Conservation (phyloP, 148 eudicot species). For the Chenopodium berlandieri region DNA sequence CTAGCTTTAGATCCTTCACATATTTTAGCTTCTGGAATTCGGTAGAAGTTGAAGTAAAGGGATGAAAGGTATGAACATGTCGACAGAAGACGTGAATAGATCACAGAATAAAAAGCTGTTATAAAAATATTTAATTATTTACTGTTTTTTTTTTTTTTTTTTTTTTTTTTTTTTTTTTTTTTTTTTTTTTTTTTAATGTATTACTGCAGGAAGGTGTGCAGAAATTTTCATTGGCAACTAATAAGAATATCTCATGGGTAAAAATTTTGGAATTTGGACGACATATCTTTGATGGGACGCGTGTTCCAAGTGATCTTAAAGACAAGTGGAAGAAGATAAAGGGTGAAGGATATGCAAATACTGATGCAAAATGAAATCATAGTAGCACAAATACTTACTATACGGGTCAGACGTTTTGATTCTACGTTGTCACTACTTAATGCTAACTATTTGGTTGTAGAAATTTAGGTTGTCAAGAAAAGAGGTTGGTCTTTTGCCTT, state of each 20-base stretch:
- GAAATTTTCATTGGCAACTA: slow-evolving; percentile 32
- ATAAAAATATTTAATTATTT: not conserved
- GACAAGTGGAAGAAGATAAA: slow-evolving; percentile 61
- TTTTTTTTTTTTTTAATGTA: not conserved
- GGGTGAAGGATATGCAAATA: not conserved
- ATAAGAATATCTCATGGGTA: slow-evolving; percentile 66
- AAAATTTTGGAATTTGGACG: slow-evolving; percentile 59
- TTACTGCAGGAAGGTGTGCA: slow-evolving; percentile 59
- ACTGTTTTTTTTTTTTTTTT: too few relatives aligned
- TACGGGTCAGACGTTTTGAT: not conserved
- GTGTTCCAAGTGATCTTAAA: slow-evolving; percentile 65
- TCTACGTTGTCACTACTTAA: too few relatives aligned
- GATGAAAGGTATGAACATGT: not conserved
- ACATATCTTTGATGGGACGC: slow-evolving; percentile 56
- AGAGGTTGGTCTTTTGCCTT: not conserved
- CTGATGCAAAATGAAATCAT: not conserved
- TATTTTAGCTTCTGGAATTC: not conserved
- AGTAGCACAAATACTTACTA: not conserved
- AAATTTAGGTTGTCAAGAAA: too few relatives aligned
- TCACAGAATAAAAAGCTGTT: not conserved
- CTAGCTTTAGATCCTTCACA: not conserved
- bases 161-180: too few relatives aligned
- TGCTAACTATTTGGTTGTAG: too few relatives aligned
- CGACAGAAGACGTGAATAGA: not conserved
- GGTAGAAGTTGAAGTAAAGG: not conserved